A percentile compares a stretch with the other conserved stretches of the same genome.
phyloP scores from a whole-genome alignment of 2,329 filamentous ascomycete species.

The Didymella sp. region DNA sequence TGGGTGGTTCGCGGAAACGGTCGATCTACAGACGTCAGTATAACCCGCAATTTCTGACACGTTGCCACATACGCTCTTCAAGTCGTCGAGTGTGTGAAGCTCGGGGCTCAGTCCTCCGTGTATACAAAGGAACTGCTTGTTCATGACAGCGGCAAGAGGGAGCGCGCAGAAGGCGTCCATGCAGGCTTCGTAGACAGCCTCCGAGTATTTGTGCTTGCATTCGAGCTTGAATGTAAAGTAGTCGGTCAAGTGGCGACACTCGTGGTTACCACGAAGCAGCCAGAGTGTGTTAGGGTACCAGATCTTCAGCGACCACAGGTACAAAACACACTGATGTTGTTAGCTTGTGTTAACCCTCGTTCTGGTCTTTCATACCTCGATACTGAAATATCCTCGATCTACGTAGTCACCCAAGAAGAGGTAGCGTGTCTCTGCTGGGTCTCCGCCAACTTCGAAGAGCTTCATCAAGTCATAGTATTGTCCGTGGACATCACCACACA shows the following conservation, averaged over 20 bases:
- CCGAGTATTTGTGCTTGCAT: constrained; percentile 99
- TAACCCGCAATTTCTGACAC: neutral
- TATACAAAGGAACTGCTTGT: constrained; percentile 99
- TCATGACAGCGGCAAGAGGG: constrained; percentile 96
- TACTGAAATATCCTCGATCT: constrained; percentile 97
- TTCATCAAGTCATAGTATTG: constrained; percentile 99
- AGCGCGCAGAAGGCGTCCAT: constrained; percentile 97
- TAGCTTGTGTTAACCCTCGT: constrained; percentile 30
- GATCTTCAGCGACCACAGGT: constrained; percentile 98
- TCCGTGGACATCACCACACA: constrained; percentile 97
- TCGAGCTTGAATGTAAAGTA: constrained; percentile 99
- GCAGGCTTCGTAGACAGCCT: constrained; percentile 94
- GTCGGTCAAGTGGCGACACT: constrained; percentile 97
- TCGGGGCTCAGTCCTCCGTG: constrained; percentile 96
- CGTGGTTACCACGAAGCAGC: constrained; percentile 96
- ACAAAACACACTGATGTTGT: constrained; percentile 78
- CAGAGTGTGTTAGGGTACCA: constrained; percentile 98
- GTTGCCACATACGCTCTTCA: constrained; percentile 73
- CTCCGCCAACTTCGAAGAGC: constrained; percentile 96
- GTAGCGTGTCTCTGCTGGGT: constrained; percentile 94
- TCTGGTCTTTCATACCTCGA: constrained; percentile 68
- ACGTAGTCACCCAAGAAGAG: constrained; percentile 98
- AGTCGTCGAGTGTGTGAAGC: constrained; percentile 91
- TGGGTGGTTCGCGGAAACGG: constrained; percentile 95
- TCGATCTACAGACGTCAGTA: constrained; percentile 71